Percentiles rank a stretch among this genome's conserved stretches.
phyloP scores from a whole-genome alignment of 169 alveolate species.

The Ichthyophthirius multifiliis region DNA sequence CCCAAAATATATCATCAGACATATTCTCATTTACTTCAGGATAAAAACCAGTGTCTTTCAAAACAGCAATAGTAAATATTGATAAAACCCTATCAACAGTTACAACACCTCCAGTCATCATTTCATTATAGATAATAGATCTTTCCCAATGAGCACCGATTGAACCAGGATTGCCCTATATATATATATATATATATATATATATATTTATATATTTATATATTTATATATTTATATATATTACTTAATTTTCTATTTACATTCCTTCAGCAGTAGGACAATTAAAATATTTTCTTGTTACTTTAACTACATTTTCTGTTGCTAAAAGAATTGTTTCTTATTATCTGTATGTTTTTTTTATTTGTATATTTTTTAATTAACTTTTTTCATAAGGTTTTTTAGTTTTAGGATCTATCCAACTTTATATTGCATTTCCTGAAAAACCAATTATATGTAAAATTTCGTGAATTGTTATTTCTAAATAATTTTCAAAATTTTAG shows the following conservation, averaged over 20 bases:
- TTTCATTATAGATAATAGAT: conserved; percentile 43
- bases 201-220: too few species aligned
- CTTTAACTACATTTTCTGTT: conserved; percentile 31
- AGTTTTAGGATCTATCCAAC: conserved; percentile 2
- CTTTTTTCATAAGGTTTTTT: not conserved
- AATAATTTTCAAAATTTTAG: not conserved
- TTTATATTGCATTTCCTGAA: not conserved
- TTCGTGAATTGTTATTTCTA: not conserved
- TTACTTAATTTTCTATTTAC: conserved; percentile 40
- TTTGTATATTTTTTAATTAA: not conserved
- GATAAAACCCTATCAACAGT: conserved; percentile 8
- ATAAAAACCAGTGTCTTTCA: conserved; percentile 54
- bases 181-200: not conserved
- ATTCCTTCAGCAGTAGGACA: conserved; percentile 45
- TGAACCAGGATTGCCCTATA: conserved; percentile 42
- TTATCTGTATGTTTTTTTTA: not conserved
- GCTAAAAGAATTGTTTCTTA: not conserved
- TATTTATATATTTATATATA: not conserved
- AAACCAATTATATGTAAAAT: not conserved
- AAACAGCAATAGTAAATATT: conserved; percentile 39
- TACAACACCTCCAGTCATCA: conserved; percentile 43
- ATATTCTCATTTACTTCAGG: conserved; percentile 17
- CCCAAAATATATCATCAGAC: conserved; percentile 19
- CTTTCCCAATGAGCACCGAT: conserved; percentile 60
- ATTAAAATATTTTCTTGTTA: conserved; percentile 34